A percentile compares a stretch with the other conserved stretches of the same genome.
phyloP scores from a whole-genome alignment of 495 filamentous ascomycete genomes.

The Cudoniella acicularis region DNA sequence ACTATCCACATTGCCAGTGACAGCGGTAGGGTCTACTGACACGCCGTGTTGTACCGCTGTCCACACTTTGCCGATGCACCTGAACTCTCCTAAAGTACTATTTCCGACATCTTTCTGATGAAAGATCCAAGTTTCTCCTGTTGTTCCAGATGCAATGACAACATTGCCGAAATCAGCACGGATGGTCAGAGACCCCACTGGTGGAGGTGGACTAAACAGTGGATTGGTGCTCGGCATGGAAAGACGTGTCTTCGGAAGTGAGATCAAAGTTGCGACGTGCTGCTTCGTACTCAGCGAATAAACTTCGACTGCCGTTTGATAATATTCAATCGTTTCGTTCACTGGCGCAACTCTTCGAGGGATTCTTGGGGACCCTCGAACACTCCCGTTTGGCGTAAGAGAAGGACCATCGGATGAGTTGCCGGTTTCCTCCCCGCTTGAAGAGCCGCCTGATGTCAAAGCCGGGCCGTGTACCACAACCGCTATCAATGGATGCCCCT shows the following conservation, averaged over 20 bases:
- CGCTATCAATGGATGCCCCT: slow-evolving; percentile 61
- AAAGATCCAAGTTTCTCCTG: slow-evolving; percentile 83
- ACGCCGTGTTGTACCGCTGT: slow-evolving; percentile 62
- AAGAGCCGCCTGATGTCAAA: slow-evolving; percentile 30
- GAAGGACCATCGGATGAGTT: slow-evolving; percentile 16
- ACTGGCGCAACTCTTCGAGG: not conserved
- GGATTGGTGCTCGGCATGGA: slow-evolving; percentile 49
- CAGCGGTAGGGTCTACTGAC: slow-evolving; percentile 28
- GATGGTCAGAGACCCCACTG: slow-evolving; percentile 67
- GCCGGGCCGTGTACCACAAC: slow-evolving; percentile 72
- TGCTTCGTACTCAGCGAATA: slow-evolving; percentile 70
- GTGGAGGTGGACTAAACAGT: slow-evolving; percentile 54
- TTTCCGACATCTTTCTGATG: slow-evolving; percentile 32
- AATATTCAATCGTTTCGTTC: slow-evolving; percentile 33
- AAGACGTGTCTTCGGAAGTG: slow-evolving; percentile 43
- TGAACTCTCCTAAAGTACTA: slow-evolving; percentile 45
- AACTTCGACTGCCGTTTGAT: slow-evolving; percentile 82
- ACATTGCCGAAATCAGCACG: slow-evolving; percentile 63
- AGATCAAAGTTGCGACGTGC: slow-evolving; percentile 65
- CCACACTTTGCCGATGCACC: slow-evolving; percentile 79
- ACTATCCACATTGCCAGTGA: slow-evolving; percentile 51
- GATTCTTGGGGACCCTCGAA: slow-evolving; percentile 16
- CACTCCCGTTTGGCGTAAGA: slow-evolving; percentile 21
- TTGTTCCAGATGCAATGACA: slow-evolving; percentile 71
- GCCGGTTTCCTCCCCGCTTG: slow-evolving; percentile 17